Evolutionary conservation across 2,329 filamentous ascomycete species (phyloP).

Genomic region (Talaromyces sp.): DNA sequence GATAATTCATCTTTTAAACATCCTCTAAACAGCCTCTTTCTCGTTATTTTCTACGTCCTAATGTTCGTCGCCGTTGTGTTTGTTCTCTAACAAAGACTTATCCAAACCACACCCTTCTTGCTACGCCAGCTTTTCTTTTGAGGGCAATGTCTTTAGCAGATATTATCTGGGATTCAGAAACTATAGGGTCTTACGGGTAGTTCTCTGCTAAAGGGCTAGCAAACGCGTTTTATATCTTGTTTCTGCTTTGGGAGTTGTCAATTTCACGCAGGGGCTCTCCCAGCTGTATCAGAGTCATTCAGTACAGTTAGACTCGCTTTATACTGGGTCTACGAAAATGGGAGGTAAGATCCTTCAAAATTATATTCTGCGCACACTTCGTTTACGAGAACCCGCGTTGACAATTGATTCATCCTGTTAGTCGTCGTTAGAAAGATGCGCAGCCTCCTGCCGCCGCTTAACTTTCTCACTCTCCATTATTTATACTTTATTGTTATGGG

Average conservation of each 20-base stretch:
- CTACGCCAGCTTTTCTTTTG: not conserved
- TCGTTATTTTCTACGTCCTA: not conserved
- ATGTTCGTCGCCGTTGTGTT: not conserved
- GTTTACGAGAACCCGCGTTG: not conserved
- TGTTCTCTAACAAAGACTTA: not conserved
- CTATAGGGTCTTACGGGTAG: constrained; percentile 1
- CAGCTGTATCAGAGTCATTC: not conserved
- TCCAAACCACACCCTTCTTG: not conserved
- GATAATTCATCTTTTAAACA: not conserved
- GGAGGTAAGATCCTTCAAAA: not conserved
- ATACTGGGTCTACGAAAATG: not conserved
- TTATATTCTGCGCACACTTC: not conserved
- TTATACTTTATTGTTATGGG: constrained; percentile 58
- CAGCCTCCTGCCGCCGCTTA: constrained; percentile 38
- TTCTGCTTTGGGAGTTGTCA: not conserved
- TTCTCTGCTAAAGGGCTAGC: not conserved
- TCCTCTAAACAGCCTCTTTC: not conserved
- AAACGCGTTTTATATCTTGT: not conserved
- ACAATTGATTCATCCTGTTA: not conserved
- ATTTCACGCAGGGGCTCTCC: not conserved
- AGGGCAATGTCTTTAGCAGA: not conserved
- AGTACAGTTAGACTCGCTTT: not conserved
- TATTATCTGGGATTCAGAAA: not conserved
- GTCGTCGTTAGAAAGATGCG: constrained; percentile 18
- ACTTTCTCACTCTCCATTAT: constrained; percentile 63